Evolutionary conservation across 1,284 basidiomycete species (phyloP).

Genomic region (Hymenochaete sp.): DNA sequence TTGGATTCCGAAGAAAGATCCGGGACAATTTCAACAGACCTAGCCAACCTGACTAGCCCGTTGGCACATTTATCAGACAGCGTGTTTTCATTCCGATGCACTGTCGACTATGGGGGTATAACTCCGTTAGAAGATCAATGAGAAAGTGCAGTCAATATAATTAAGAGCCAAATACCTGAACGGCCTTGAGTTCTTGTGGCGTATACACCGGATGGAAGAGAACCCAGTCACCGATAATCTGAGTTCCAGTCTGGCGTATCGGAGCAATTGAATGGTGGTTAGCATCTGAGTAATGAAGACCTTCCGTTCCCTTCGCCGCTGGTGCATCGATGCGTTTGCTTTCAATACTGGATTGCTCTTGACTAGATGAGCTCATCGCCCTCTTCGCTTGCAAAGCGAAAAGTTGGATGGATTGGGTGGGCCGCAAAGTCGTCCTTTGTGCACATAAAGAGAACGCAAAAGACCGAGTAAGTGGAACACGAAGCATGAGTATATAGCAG

Average conservation of each 20-base stretch:
- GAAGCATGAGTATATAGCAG: too few relatives aligned
- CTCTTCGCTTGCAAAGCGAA: slow-evolving; percentile 3
- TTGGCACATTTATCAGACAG: slow-evolving; percentile 67
- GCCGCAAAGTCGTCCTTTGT: neutral
- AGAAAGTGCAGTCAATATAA: neutral
- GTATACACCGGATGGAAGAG: slow-evolving; percentile 79
- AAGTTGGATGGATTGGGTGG: neutral
- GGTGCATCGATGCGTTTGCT: slow-evolving; percentile 11
- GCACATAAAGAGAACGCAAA: slow-evolving; percentile 11
- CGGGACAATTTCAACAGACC: slow-evolving; percentile 28
- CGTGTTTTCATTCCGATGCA: slow-evolving; percentile 60
- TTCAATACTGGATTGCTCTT: neutral
- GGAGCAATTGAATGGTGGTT: slow-evolving; percentile 5
- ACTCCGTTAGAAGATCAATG: too few relatives aligned
- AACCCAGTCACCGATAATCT: slow-evolving; percentile 68
- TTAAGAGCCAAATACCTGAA: slow-evolving; percentile 39
- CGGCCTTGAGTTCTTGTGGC: slow-evolving; percentile 67
- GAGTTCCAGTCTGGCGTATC: neutral
- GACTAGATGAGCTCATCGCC: slow-evolving; percentile 1
- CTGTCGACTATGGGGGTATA: slow-evolving; percentile 38
- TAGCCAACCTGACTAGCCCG: slow-evolving; percentile 49
- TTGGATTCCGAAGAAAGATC: neutral
- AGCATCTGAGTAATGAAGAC: slow-evolving; percentile 15
- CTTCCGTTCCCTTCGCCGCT: slow-evolving; percentile 13
- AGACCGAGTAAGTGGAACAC: slow-evolving; percentile 5